These are phyloP conservation scores for Didymella pinodella DNA, from an alignment of 2,329 filamentous ascomycete genomes.

Conservation along the genomic window DNA sequence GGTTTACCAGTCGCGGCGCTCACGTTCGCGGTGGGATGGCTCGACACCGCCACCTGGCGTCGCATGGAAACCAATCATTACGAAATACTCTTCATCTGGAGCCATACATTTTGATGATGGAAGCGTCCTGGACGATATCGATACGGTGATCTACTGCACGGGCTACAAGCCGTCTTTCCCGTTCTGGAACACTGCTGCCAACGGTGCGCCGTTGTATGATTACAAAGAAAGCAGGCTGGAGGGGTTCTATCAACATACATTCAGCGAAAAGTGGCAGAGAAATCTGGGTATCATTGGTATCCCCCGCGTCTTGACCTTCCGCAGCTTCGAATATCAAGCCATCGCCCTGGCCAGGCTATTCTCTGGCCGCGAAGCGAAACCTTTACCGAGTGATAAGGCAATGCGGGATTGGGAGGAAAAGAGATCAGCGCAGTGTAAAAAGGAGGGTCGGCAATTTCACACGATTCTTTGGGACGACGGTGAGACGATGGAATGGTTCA, in stretches of 20 bases:
- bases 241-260: constrained; percentile 52
- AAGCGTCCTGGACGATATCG: constrained; percentile 32
- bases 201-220: constrained; percentile 58
- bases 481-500: constrained; percentile 60
- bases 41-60: constrained; percentile 57
- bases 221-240: constrained; percentile 57
- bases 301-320: constrained; percentile 61
- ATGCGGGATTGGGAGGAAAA: constrained; percentile 59
- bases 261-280: constrained; percentile 54
- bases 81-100: constrained; percentile 47
- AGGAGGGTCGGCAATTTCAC: constrained; percentile 58
- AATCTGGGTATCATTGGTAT: constrained; percentile 61
- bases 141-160: constrained; percentile 46
- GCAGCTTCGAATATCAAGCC: constrained; percentile 65
- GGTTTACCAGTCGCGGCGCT: constrained; percentile 62
- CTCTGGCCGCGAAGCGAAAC: constrained; percentile 51
- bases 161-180: constrained; percentile 55
- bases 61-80: constrained; percentile 63
- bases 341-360: constrained; percentile 62
- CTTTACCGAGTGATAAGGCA: constrained; percentile 30
- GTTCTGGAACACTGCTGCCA: constrained; percentile 59
- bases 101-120: constrained; percentile 40
- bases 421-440: constrained; percentile 42
- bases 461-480: constrained; percentile 62
- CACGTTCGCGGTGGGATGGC: constrained; percentile 61